Base-by-base conservation (phyloP, 192 early-diverging fungal genomes). In the Podila epicladia region DNA sequence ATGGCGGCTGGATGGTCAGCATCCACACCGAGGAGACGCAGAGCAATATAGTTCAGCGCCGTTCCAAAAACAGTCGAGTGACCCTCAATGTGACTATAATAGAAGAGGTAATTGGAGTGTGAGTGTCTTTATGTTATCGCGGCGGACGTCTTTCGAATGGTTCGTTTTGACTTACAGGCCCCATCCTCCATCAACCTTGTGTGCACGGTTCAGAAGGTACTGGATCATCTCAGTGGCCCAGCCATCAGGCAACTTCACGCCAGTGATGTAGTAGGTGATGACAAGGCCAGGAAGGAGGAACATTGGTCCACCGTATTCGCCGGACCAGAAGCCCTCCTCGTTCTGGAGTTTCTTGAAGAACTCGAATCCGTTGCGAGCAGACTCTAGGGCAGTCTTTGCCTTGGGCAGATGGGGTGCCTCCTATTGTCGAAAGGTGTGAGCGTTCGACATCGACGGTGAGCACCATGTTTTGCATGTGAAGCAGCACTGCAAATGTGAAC, bases 281-380 rank as follows among this genome's bases (percentile, higher is more conserved):
- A 96, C 90, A 1, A 98, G 69, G 29, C 98, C 98, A 19, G 97
- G 96, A 33, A 96, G 90, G 51, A 98, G 82, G 86, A 99, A 99
- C 93, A 98, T 93, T 41, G 98, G 98, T 3, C 98, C 98, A 69
- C 95, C 97, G 85, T 98, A 98, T 65, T 96, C 94, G 50, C 96
- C 97, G 3, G 94, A 93, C 92, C 94, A 99, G 86, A 98, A 97
- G 8, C 98, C 98, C 35, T 97, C 96, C 38, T 89, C 88, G 8
- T 94, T 96, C 79, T 99, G 98, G 32, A 98, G 88, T 24, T 86
- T 84, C 67, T 90, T 87, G 75, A 92, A 96, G 85, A 98, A 99
- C 73, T 90, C 89, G 82, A 94, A 93, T n/a, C 96, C 96, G 76
- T 96, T 98, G 26, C 90, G 88, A n/a, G 97, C 97, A 26, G 93